phyloP scores from a whole-genome alignment of 2,329 filamentous ascomycete species.

The Boeremia exigua region DNA sequence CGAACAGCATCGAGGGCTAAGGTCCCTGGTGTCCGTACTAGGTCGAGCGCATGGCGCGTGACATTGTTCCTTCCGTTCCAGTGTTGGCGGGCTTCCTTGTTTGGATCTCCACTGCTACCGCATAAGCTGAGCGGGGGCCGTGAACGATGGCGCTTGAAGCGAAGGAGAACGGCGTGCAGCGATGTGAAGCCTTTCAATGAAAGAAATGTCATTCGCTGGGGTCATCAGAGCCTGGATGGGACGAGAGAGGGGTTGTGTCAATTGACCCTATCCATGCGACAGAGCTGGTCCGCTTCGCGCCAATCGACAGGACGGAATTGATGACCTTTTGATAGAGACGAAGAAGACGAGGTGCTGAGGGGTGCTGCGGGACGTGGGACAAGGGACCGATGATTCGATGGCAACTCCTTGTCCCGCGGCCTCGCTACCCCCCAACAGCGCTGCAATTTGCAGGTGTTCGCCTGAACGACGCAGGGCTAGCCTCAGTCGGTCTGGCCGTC shows the following conservation, averaged over 20 bases:
- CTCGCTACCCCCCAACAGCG: conserved; percentile 44
- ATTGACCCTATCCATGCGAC: conserved; percentile 24
- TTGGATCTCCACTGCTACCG: conserved; percentile 24
- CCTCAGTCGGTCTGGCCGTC: conserved; percentile 47
- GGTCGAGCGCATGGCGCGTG: conserved; percentile 39
- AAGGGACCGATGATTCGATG: conserved; percentile 40
- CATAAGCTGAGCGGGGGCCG: conserved; percentile 31
- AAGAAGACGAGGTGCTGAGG: conserved; percentile 30
- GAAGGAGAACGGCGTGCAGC: conserved; percentile 47
- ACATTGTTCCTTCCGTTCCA: conserved; percentile 24
- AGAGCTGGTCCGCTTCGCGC: conserved; percentile 24
- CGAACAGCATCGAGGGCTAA: conserved; percentile 23
- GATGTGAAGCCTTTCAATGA: conserved; percentile 36
- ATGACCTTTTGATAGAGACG: conserved; percentile 31
- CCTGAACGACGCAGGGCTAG: conserved; percentile 48
- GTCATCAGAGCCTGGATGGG: conserved; percentile 37
- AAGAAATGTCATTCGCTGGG: conserved; percentile 28
- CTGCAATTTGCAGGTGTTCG: conserved; percentile 49
- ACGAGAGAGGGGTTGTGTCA: conserved; percentile 35
- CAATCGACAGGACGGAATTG: conserved; percentile 25
- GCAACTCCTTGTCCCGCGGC: conserved; percentile 35
- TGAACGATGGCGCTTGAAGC: conserved; percentile 42
- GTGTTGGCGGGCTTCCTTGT: conserved; percentile 22
- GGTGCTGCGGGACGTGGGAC: conserved; percentile 38
- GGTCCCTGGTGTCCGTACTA: conserved; percentile 31